Evolutionary conservation across 2,329 filamentous ascomycete species (phyloP), one percentile per base, ranked within the genome.

Genomic region (Hymenoscyphus linearis): DNA sequence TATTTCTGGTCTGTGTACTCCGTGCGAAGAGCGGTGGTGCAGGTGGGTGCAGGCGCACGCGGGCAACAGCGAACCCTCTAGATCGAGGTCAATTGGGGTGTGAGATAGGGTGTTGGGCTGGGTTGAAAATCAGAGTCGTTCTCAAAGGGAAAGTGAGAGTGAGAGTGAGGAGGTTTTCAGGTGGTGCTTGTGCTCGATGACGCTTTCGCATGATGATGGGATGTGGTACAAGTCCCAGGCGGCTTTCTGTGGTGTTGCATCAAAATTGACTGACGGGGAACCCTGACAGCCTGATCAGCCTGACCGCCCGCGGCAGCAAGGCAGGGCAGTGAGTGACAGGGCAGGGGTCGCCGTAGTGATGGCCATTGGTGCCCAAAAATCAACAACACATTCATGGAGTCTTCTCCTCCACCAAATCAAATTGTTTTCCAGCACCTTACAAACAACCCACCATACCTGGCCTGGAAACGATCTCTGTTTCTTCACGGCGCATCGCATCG

Each of bases 271-370:
- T 31, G 31, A 31, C 31, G 31, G 31, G 31, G 31, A n/a, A 47
- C 40, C 40, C 40, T 47, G 40, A 31, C 27, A 7, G 31, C 31
- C 31, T 31, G 31, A 9, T 31, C 31, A 31, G 31, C 31, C 31
- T 31, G 31, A 31, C 31, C 31, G 31, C 31, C 31, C 31, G 5
- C 31, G 10, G 31, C 31, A 31, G 31, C 31, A 2, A 31, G 31
- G 40, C 40, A 47, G 40, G 40, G 40, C 40, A 31, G 31, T 31
- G 31, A 31, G 10, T 47, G 22, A n/a, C 16, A 44, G 40, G 4
- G n/a, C 16, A 57, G 66, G 61, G 65, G 65, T 67, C 60, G 63
- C 64, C 61, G 59, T 65, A 65, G 66, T 65, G 65, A 68, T 63
- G 63, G 56, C 31, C 31, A 31, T 31, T 31, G 31, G 31, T 31